Conservation (phyloP, 352 stramenopile species). For the Phytophthora hybrid region DNA sequence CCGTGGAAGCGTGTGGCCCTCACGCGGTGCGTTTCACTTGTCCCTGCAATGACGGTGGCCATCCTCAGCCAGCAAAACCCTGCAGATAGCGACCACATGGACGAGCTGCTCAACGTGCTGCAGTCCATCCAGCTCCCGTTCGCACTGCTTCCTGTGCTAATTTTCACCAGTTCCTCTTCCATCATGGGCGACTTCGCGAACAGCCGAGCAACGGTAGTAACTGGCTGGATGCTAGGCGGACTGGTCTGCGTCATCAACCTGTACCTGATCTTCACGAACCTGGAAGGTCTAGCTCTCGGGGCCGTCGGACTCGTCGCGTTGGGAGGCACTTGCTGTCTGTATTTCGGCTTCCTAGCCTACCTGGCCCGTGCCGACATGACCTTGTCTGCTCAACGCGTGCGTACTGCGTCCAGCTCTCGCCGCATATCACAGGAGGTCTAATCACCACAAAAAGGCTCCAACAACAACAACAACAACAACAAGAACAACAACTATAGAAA, state of each 20-base stretch:
- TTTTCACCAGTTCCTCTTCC: conserved; percentile 81
- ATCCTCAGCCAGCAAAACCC: conserved; percentile 88
- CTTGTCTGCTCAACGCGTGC: conserved; percentile 24
- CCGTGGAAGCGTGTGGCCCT: conserved; percentile 82
- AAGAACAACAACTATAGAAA: conserved; percentile 23
- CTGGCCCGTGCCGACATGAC: conserved; percentile 59
- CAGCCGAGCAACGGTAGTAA: conserved; percentile 45
- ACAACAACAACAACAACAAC: conserved; percentile 2
- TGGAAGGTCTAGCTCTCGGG: conserved; percentile 59
- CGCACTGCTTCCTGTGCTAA: conserved; percentile 88
- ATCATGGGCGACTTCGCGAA: conserved; percentile 90
- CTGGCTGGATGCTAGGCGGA: conserved; percentile 65
- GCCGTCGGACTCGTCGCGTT: conserved; percentile 43
- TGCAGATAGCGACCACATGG: conserved; percentile 85
- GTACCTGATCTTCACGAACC: conserved; percentile 77
- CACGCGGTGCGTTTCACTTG: conserved; percentile 93
- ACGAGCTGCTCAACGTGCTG: conserved; percentile 93
- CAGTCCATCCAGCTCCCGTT: conserved; percentile 95
- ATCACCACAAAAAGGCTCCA: not conserved
- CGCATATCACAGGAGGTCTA: conserved; percentile 28
- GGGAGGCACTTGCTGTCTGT: conserved; percentile 46
- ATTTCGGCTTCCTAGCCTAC: conserved; percentile 83
- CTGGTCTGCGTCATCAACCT: conserved; percentile 83
- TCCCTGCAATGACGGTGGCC: conserved; percentile 88
- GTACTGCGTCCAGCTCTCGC: conserved; percentile 29